A percentile compares a stretch with the other conserved stretches of the same genome.
These are phyloP conservation scores for Sanghuangporus baumii DNA, from an alignment of 1,284 basidiomycete species.

Conservation along the genomic window DNA sequence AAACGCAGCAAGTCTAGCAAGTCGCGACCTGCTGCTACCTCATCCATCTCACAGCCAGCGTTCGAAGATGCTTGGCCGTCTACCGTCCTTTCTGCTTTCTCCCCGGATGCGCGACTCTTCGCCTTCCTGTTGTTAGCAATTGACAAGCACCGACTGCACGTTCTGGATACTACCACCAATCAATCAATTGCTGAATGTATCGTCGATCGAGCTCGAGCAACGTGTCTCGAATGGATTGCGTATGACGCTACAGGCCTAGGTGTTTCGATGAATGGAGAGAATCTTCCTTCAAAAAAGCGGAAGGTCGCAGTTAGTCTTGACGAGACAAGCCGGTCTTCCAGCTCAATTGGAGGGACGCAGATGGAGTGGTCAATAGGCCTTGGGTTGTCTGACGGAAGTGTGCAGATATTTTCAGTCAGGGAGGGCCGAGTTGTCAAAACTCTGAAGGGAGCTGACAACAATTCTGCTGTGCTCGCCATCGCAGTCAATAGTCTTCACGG, in stretches of 20 bases:
- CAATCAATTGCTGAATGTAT: slow-evolving; percentile 55
- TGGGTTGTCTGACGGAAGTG: slow-evolving; percentile 52
- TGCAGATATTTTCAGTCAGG: slow-evolving; percentile 52
- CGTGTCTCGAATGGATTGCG: slow-evolving; percentile 47
- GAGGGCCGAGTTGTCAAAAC: slow-evolving; percentile 51
- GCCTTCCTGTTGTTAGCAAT: slow-evolving; percentile 63
- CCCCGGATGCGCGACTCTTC: slow-evolving; percentile 52
- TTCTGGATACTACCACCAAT: slow-evolving; percentile 54
- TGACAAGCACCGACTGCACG: slow-evolving; percentile 68
- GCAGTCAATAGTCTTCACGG: slow-evolving; percentile 24
- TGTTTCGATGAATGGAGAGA: slow-evolving; percentile 28
- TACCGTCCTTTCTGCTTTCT: slow-evolving; percentile 53
- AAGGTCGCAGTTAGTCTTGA: slow-evolving; percentile 30
- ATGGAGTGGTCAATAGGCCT: slow-evolving; percentile 38
- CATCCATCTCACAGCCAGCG: slow-evolving; percentile 53
- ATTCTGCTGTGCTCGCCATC: slow-evolving; percentile 46
- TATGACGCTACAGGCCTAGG: slow-evolving; percentile 30
- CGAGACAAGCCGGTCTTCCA: slow-evolving; percentile 19
- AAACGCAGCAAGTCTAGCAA: slow-evolving; percentile 45
- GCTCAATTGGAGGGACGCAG: slow-evolving; percentile 26
- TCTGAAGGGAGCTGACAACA: slow-evolving; percentile 48
- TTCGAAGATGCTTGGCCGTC: slow-evolving; percentile 44
- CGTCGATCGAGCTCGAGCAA: slow-evolving; percentile 50
- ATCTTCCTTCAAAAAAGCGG: slow-evolving; percentile 34
- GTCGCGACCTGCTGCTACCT: slow-evolving; percentile 48